phyloP scores from a whole-genome alignment of 495 filamentous ascomycete species.

The Cryomyces minteri region DNA sequence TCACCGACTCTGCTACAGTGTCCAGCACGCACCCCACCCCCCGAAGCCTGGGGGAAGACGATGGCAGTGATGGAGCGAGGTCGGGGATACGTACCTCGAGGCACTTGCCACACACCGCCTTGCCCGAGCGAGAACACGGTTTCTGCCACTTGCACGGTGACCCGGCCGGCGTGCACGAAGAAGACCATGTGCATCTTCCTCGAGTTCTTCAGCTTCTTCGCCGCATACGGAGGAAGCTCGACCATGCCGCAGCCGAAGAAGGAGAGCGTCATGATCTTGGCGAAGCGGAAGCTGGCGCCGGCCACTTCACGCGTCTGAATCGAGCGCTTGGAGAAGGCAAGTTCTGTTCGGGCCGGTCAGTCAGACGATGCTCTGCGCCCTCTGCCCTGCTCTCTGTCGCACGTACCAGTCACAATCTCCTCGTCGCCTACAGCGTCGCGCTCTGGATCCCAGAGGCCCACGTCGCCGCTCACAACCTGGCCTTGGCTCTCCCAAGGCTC shows the following conservation, averaged over 20 bases:
- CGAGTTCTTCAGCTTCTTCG: constrained; percentile 77
- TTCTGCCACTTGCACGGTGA: constrained; percentile 59
- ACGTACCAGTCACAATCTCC: constrained; percentile 23
- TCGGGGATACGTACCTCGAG: constrained; percentile 51
- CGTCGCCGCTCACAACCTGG: constrained; percentile 37
- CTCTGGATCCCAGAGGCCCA: constrained; percentile 35
- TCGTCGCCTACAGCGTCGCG: constrained; percentile 21
- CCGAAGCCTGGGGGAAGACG: background rate
- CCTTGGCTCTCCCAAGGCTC: constrained; percentile 38
- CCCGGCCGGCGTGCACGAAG: constrained; percentile 64
- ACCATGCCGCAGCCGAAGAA: constrained; percentile 84
- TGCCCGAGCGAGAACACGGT: constrained; percentile 67
- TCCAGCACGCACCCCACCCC: background rate
- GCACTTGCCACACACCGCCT: constrained; percentile 83
- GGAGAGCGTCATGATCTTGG: constrained; percentile 63
- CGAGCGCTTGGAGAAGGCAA: constrained; percentile 58
- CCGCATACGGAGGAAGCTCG: constrained; percentile 60
- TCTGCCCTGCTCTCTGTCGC: no score
- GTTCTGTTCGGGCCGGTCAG: constrained; percentile 20
- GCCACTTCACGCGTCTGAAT: constrained; percentile 61
- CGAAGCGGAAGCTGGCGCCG: constrained; percentile 61
- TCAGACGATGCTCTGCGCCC: no score
- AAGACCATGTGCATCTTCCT: constrained; percentile 92
- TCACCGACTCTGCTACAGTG: background rate
- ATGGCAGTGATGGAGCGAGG: background rate